A percentile compares a stretch with the other conserved stretches of the same genome.
phyloP scores from a whole-genome alignment of 2,329 filamentous ascomycete genomes.

The Emericellopsis atlantica region DNA sequence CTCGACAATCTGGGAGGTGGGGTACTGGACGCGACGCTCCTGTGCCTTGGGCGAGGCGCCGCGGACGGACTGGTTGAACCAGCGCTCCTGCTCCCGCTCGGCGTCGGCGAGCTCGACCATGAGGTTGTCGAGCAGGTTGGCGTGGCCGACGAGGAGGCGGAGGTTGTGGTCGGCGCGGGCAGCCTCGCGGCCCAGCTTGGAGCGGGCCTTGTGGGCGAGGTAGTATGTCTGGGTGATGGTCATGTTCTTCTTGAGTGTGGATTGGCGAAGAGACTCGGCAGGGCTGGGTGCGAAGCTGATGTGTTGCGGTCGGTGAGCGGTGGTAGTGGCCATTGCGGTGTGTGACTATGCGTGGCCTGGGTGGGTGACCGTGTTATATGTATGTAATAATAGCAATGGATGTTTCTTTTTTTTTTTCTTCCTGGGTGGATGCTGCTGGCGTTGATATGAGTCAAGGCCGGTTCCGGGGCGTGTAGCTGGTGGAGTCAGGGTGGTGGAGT shows the following conservation, averaged over 20 bases:
- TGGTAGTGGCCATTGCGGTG: constrained; percentile 17
- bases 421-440: constrained; percentile 7
- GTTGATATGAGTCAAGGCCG: constrained; percentile 14
- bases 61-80: constrained; percentile 93
- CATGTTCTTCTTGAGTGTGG: constrained; percentile 66
- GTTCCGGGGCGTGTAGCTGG: constrained; percentile 8
- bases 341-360: background rate
- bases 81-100: constrained; percentile 88
- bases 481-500: background rate
- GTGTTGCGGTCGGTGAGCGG: constrained; percentile 12
- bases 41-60: constrained; percentile 46
- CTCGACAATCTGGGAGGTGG: constrained; percentile 48
- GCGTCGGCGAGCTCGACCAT: constrained; percentile 89
- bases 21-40: constrained; percentile 76
- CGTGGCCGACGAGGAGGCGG: constrained; percentile 88
- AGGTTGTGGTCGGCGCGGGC: constrained; percentile 87
- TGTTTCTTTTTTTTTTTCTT: constrained; percentile 6
- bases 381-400: background rate
- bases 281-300: constrained; percentile 5
- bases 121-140: constrained; percentile 91
- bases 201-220: constrained; percentile 89
- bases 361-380: background rate
- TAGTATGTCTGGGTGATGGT: constrained; percentile 97
- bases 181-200: constrained; percentile 91
- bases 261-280: constrained; percentile 13